phyloP scores from a whole-genome alignment of 2,329 filamentous ascomycete genomes.

The Fusarium subtropicale region DNA sequence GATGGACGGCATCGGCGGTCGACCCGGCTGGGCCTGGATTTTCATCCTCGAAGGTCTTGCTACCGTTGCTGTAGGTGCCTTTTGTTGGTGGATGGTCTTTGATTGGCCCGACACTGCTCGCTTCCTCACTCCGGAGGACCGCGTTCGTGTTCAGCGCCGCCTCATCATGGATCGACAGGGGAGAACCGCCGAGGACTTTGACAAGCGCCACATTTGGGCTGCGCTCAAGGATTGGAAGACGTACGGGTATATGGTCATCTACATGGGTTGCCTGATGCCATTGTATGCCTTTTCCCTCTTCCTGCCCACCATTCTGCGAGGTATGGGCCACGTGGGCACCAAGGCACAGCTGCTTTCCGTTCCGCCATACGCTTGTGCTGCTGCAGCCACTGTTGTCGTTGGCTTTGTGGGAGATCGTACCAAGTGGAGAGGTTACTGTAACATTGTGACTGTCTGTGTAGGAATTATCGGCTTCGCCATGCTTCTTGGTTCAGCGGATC shows the following conservation, averaged over 20 bases:
- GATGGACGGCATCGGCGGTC: slow-evolving; percentile 70
- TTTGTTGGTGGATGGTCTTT: slow-evolving; percentile 78
- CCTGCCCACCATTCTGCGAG: slow-evolving; percentile 67
- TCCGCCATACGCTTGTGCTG: slow-evolving; percentile 70
- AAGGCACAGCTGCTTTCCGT: slow-evolving; percentile 68
- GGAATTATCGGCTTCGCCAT: slow-evolving; percentile 75
- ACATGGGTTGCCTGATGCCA: slow-evolving; percentile 61
- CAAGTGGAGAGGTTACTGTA: slow-evolving; percentile 71
- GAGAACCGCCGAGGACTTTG: slow-evolving; percentile 75
- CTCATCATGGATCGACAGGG: slow-evolving; percentile 76
- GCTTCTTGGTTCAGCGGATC: slow-evolving; percentile 65
- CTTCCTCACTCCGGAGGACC: slow-evolving; percentile 75
- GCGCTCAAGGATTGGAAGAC: slow-evolving; percentile 84
- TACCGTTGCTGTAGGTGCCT: slow-evolving; percentile 72
- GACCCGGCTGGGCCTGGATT: slow-evolving; percentile 69
- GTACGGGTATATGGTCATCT: slow-evolving; percentile 60
- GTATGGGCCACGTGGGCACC: slow-evolving; percentile 51
- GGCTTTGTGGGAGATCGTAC: slow-evolving; percentile 76
- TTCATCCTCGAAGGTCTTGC: slow-evolving; percentile 75
- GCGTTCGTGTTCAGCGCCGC: slow-evolving; percentile 74
- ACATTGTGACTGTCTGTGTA: slow-evolving; percentile 70
- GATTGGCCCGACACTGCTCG: slow-evolving; percentile 81
- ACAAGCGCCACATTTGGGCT: slow-evolving; percentile 75
- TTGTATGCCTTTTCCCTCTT: slow-evolving; percentile 66
- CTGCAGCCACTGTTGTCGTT: slow-evolving; percentile 69